These are phyloP conservation scores for Emergomyces orientalis DNA, from an alignment of 2,329 filamentous ascomycete genomes.

Conservation along the genomic window DNA sequence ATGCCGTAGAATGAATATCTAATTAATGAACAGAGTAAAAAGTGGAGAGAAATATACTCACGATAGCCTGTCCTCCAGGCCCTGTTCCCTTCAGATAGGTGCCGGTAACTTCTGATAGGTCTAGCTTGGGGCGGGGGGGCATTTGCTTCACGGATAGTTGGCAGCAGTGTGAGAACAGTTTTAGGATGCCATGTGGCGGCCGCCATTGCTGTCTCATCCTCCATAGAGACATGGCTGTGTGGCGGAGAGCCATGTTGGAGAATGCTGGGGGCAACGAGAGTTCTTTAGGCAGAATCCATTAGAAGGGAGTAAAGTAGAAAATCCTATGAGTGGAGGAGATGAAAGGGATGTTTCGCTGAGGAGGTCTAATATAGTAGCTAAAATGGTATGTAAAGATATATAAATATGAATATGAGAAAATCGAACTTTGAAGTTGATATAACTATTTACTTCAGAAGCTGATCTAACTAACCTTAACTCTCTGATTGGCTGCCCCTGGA, in stretches of 20 bases:
- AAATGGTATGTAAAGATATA: no score
- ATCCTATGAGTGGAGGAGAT: no score
- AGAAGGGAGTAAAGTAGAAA: background rate
- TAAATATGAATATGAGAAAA: no score
- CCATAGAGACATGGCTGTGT: background rate
- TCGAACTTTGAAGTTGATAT: no score
- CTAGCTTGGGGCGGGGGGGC: conserved; percentile 65
- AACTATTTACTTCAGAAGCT: no score
- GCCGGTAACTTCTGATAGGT: conserved; percentile 72
- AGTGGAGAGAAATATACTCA: conserved; percentile 31
- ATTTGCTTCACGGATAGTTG: conserved; percentile 46
- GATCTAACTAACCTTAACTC: no score
- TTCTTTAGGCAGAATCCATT: background rate
- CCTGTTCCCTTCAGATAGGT: conserved; percentile 83
- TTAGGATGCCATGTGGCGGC: background rate
- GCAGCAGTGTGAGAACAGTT: conserved; percentile 21
- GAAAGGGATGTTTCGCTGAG: no score
- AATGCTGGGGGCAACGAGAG: background rate
- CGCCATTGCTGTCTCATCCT: background rate
- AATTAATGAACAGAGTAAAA: background rate
- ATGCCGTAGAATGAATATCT: background rate
- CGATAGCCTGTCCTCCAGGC: conserved; percentile 92
- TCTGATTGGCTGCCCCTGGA: background rate
- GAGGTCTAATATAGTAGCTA: no score
- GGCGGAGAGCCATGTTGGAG: background rate